These are phyloP conservation scores for Gossypium mustelinum DNA, from an alignment of 345 rosid genomes.

Conservation along the genomic window DNA sequence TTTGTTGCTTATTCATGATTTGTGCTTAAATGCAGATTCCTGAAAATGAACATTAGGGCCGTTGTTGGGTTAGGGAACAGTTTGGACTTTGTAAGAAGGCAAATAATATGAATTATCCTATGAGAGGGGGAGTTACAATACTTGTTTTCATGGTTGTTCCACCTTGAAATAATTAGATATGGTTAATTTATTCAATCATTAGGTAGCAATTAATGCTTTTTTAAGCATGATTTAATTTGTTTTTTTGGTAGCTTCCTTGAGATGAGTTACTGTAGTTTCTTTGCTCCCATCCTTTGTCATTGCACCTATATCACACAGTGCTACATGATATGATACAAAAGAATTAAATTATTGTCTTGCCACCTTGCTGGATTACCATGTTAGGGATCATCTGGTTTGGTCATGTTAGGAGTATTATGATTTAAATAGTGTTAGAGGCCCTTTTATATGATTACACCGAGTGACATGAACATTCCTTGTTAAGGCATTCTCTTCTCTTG, in stretches of 20 bases:
- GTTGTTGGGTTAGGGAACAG: not conserved
- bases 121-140: constrained; percentile 2
- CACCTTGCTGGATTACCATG: not conserved
- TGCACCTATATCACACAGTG: not conserved
- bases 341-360: not conserved
- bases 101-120: not conserved
- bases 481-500: not conserved
- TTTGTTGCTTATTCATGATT: constrained; percentile 1
- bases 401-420: not conserved
- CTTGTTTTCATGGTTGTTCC: constrained; percentile 6
- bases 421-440: not conserved
- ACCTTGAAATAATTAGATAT: not conserved
- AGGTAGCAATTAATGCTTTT: not conserved
- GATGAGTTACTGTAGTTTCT: not conserved
- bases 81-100: not conserved
- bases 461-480: not conserved
- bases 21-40: not conserved
- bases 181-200: not conserved
- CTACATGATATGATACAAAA: constrained; percentile 1
- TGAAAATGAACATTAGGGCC: not conserved
- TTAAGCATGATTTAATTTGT: not conserved
- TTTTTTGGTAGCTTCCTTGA: not conserved
- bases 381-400: not conserved
- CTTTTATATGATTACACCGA: not conserved
- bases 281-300: not conserved